Evolutionary conservation across 2,329 filamentous ascomycete species (phyloP).

Genomic region (Penicillium aurantiogriseum): DNA sequence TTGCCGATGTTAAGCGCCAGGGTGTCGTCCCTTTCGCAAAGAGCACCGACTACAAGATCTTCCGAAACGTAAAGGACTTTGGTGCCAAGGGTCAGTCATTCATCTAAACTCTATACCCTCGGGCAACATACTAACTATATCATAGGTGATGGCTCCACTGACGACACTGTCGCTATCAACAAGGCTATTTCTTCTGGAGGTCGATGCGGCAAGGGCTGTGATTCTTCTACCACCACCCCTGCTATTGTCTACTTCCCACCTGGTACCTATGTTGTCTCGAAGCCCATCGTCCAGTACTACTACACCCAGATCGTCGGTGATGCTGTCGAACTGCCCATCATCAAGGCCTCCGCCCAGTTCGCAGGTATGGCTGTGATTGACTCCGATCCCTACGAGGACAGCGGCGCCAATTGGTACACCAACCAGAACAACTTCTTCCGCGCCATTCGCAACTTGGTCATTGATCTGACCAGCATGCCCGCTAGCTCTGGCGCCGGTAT

Average conservation of each 20-base stretch:
- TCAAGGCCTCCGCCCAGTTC: conserved; percentile 73
- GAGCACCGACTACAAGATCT: conserved; percentile 63
- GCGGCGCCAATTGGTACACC: conserved; percentile 70
- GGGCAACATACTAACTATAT: conserved; percentile 25
- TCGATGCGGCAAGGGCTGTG: conserved; percentile 77
- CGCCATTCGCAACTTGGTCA: conserved; percentile 76
- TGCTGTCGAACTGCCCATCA: conserved; percentile 65
- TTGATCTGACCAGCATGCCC: conserved; percentile 69
- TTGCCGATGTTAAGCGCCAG: conserved; percentile 66
- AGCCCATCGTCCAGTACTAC: conserved; percentile 80
- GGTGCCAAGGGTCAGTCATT: conserved; percentile 65
- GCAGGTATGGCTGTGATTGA: conserved; percentile 86
- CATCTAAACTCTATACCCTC: not conserved
- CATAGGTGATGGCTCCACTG: conserved; percentile 63
- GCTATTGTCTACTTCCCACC: conserved; percentile 89
- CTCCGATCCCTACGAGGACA: conserved; percentile 73
- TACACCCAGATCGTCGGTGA: conserved; percentile 93
- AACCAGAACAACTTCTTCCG: conserved; percentile 85
- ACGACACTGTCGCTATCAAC: conserved; percentile 90
- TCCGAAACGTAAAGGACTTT: conserved; percentile 74
- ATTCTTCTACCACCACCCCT: conserved; percentile 78
- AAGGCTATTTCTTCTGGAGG: conserved; percentile 71
- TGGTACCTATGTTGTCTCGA: conserved; percentile 79
- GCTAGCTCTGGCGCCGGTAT: conserved; percentile 65
- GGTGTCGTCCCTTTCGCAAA: conserved; percentile 65